Conservation (phyloP, 2,329 filamentous ascomycete species). For the Aspergillus udagawae region DNA sequence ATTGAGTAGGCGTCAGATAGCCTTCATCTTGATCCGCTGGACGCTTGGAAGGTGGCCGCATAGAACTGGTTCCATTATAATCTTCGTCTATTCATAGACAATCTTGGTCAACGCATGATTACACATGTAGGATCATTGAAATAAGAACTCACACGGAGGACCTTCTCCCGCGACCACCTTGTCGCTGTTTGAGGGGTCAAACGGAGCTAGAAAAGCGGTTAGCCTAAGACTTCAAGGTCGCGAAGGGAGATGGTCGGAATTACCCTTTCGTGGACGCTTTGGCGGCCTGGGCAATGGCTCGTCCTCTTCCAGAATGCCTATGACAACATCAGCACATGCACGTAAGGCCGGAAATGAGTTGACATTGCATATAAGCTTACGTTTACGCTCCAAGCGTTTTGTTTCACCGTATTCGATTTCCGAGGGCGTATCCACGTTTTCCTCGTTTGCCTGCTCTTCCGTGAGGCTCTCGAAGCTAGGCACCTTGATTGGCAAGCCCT, state of each 20-base stretch:
- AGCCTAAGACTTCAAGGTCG: neutral
- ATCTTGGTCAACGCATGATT: neutral
- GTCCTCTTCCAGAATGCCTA: conserved; percentile 47
- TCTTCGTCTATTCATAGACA: neutral
- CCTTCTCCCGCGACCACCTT: neutral
- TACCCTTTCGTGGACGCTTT: conserved; percentile 45
- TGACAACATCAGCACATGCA: conserved; percentile 8
- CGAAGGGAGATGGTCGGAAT: neutral
- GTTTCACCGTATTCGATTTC: conserved; percentile 47
- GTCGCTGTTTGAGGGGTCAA: conserved; percentile 31
- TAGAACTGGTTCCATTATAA: neutral
- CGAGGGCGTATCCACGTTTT: conserved; percentile 48
- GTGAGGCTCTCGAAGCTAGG: conserved; percentile 46
- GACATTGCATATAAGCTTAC: conserved; percentile 23
- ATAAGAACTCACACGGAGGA: conserved; percentile 16
- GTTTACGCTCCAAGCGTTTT: conserved; percentile 47
- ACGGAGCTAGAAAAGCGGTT: conserved; percentile 2
- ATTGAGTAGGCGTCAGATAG: conserved; percentile 34
- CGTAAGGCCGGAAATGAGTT: neutral
- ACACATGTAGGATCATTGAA: conserved; percentile 18
- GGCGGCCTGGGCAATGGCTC: conserved; percentile 41
- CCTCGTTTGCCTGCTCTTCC: conserved; percentile 47
- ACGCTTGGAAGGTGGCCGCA: conserved; percentile 35
- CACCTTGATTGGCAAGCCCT: conserved; percentile 45
- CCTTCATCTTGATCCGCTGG: conserved; percentile 40